Evolutionary conservation across 495 filamentous ascomycete genomes (phyloP).

Genomic region (Endocarpon pusillum): DNA sequence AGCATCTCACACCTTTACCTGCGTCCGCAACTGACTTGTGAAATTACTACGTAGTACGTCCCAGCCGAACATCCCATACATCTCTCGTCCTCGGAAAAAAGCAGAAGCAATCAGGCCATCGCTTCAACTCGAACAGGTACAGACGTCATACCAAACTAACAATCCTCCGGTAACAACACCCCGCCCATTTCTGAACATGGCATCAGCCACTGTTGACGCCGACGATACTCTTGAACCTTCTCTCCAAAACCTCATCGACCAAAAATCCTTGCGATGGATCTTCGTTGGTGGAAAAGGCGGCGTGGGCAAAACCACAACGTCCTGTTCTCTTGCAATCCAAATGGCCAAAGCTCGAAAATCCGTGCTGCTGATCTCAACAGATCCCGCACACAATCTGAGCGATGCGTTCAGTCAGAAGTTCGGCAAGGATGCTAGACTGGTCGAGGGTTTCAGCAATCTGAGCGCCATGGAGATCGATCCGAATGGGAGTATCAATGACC

Average conservation of each 20-base stretch:
- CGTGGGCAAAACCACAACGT: slow-evolving; percentile 98
- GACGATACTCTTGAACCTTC: slow-evolving; percentile 73
- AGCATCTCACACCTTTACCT: no score
- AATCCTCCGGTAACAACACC: no score
- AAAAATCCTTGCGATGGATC: slow-evolving; percentile 92
- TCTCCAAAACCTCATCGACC: slow-evolving; percentile 84
- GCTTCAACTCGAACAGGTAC: no score
- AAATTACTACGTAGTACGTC: no score
- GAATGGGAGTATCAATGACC: slow-evolving; percentile 91
- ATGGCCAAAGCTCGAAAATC: slow-evolving; percentile 91
- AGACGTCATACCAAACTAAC: no score
- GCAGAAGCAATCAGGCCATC: no score
- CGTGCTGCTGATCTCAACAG: slow-evolving; percentile 93
- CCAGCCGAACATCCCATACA: no score
- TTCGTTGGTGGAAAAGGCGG: slow-evolving; percentile 98
- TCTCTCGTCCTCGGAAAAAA: no score
- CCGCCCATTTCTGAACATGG: slow-evolving; percentile 33
- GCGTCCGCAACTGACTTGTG: no score
- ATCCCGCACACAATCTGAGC: slow-evolving; percentile 95
- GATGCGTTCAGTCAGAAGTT: slow-evolving; percentile 99
- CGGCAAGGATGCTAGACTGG: slow-evolving; percentile 86
- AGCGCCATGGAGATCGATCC: slow-evolving; percentile 99
- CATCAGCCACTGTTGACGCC: slow-evolving; percentile 49
- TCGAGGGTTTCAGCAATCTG: slow-evolving; percentile 84
- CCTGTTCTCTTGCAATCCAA: slow-evolving; percentile 93